Percentiles rank a stretch among this genome's conserved stretches.
phyloP scores from a whole-genome alignment of 2,329 filamentous ascomycete genomes.

The Claviceps arundinis region DNA sequence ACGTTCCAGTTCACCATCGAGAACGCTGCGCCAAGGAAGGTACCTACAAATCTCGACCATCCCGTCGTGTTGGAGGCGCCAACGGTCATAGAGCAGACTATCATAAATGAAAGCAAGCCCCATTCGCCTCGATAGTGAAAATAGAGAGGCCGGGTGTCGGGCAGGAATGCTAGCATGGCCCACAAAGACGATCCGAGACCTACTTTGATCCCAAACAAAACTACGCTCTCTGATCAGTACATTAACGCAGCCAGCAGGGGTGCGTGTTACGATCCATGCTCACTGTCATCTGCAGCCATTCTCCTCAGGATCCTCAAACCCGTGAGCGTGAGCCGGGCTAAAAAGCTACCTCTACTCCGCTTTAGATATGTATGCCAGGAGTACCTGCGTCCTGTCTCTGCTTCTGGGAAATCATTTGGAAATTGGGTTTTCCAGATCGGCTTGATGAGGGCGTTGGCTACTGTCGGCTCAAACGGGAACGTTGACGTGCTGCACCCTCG shows the following conservation, averaged over 20 bases:
- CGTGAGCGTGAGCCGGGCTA: conserved; percentile 27
- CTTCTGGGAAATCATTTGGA: conserved; percentile 35
- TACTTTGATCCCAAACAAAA: conserved; percentile 74
- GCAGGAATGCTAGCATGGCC: conserved; percentile 69
- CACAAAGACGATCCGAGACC: conserved; percentile 74
- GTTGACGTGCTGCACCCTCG: conserved; percentile 7
- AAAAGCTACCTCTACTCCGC: conserved; percentile 25
- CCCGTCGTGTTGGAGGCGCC: conserved; percentile 86
- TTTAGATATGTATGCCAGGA: conserved; percentile 34
- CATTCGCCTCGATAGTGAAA: conserved; percentile 81
- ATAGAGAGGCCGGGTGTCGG: conserved; percentile 60
- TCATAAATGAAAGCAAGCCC: conserved; percentile 91
- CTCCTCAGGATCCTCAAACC: conserved; percentile 28
- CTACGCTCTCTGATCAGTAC: conserved; percentile 11
- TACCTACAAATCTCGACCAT: conserved; percentile 68
- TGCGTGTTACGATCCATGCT: conserved; percentile 6
- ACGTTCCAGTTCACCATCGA: conserved; percentile 65
- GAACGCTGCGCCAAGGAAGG: conserved; percentile 59
- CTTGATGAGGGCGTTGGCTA: conserved; percentile 23
- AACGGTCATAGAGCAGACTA: conserved; percentile 90
- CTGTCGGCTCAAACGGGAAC: conserved; percentile 14
- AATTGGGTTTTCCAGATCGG: conserved; percentile 34
- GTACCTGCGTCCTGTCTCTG: conserved; percentile 31
- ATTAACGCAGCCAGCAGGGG: no score
- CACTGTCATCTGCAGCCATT: conserved; percentile 35